Evolutionary conservation across 78 protist species (phyloP).

Genomic region (Salpingoeca rosetta): DNA sequence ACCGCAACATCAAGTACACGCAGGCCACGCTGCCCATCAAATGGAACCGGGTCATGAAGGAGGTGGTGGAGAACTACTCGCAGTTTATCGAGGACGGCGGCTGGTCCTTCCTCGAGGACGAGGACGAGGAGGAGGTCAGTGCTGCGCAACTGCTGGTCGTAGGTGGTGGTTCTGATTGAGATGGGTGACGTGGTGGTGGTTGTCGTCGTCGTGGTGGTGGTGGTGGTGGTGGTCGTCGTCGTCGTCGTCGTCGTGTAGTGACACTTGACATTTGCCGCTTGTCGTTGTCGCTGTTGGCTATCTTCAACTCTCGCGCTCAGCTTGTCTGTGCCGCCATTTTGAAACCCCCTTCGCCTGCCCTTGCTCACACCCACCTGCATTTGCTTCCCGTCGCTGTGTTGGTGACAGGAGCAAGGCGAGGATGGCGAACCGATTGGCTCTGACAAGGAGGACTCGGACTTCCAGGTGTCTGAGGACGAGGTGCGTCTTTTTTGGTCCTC

Average conservation of each 20-base stretch:
- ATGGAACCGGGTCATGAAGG: conserved; percentile 72
- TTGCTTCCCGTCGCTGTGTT: not conserved
- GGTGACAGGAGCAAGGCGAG: not conserved
- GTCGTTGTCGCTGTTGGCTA: not conserved
- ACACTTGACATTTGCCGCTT: not conserved
- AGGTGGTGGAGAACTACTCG: conserved; percentile 34
- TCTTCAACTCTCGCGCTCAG: not conserved
- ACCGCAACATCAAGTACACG: conserved; percentile 61
- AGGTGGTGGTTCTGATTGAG: not conserved
- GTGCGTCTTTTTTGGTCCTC: not conserved
- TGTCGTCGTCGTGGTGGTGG: not conserved
- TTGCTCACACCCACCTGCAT: not conserved
- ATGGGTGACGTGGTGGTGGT: no score
- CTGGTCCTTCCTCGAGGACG: conserved; percentile 62
- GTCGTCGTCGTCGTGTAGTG: not conserved
- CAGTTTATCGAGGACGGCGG: conserved; percentile 68
- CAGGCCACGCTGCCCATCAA: conserved; percentile 46
- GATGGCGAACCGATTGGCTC: conserved; percentile 14
- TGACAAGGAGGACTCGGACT: not conserved
- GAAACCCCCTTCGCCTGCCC: not conserved
- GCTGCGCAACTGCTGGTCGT: not conserved
- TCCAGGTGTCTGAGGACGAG: conserved; percentile 13
- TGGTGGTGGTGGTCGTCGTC: not conserved
- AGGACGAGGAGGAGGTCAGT: conserved; percentile 28
- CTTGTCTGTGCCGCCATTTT: not conserved